Base-by-base conservation (phyloP, 106 monocot species). In the Dioscorea zingiberensis region DNA sequence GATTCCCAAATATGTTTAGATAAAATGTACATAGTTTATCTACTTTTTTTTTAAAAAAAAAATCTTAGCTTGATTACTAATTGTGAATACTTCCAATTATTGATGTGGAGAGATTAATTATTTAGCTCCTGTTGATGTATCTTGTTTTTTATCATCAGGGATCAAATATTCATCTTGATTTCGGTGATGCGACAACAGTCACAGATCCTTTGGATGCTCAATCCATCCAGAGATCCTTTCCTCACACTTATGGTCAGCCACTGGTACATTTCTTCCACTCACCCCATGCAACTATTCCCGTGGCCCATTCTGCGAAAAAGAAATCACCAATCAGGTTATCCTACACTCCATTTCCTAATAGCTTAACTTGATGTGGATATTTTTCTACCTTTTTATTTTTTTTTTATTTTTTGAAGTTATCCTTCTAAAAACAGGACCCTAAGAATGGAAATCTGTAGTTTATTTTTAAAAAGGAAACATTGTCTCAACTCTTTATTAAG, bases 231-330 rank as follows among this genome's bases (percentile, higher is more conserved):
- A 38, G 81, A 27, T 76, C 66, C 17, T 81, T 81, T 26, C 81
- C 81, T 18, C 47, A 62, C n/a, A 81, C 81, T 19, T 81, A 76
- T 27, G 81, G 81, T 23, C 76, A 81, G 57, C 76, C 81, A 3
- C 47, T 81, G 71, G 66, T 72, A 27, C 75, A 81, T 26, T 48
- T 81, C 53, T 64, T 32, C n/a, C 55, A 54, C n/a, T 63, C 75
- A 44, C 23, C 55, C 14, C 45, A 38, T 27, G 55, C n/a, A n/a
- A 63, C 32, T 30, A 27, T 49, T 14, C 54, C 15, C 10, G 64
- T 46, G 29, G 48, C 38, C 0, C 30, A 30, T 29, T 12, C 14
- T 7, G 9, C 28, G 3, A 72, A 81, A 76, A 63, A 76, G 3
- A 58, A 75, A 48, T 23, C 66, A 30, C 67, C 76, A 24, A 32